Evolutionary conservation across 2,329 filamentous ascomycete species (phyloP).

Genomic region (Ophiobolus disseminans): DNA sequence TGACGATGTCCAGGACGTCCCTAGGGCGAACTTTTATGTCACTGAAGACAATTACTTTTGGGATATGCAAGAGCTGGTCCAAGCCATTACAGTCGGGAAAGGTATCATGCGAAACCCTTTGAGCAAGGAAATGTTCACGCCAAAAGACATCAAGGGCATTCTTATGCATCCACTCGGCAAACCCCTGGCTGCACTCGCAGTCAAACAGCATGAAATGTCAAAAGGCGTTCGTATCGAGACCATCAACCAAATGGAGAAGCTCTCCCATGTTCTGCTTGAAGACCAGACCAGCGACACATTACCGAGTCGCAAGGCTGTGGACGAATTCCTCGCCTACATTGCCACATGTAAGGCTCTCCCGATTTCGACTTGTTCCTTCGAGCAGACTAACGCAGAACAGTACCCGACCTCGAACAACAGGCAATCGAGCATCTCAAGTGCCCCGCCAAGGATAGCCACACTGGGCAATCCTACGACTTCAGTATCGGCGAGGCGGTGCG

Average conservation of each 20-base stretch:
- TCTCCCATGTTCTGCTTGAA: conserved; percentile 33
- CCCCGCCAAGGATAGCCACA: conserved; percentile 43
- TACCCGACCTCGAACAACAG: conserved; percentile 38
- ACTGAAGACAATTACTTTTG: conserved; percentile 52
- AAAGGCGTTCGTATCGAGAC: conserved; percentile 42
- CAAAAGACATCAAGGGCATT: conserved; percentile 42
- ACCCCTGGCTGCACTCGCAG: conserved; percentile 34
- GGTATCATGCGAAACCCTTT: conserved; percentile 45
- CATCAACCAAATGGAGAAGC: conserved; percentile 38
- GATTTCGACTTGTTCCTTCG: not conserved
- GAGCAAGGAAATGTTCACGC: conserved; percentile 45
- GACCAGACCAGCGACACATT: conserved; percentile 38
- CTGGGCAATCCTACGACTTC: conserved; percentile 41
- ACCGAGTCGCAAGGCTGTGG: conserved; percentile 38
- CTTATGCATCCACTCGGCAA: conserved; percentile 35
- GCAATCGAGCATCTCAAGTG: conserved; percentile 39
- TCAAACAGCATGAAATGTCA: conserved; percentile 42
- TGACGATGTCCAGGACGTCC: conserved; percentile 42
- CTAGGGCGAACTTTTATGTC: conserved; percentile 44
- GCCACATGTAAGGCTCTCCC: conserved; percentile 37
- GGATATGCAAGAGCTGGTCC: conserved; percentile 46
- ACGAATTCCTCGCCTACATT: conserved; percentile 43
- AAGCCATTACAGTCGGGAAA: conserved; percentile 40
- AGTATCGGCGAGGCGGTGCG: conserved; percentile 41
- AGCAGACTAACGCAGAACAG: conserved; percentile 12